Evolutionary conservation across 2,329 filamentous ascomycete genomes (phyloP).

Genomic region (Phoma herbarum): DNA sequence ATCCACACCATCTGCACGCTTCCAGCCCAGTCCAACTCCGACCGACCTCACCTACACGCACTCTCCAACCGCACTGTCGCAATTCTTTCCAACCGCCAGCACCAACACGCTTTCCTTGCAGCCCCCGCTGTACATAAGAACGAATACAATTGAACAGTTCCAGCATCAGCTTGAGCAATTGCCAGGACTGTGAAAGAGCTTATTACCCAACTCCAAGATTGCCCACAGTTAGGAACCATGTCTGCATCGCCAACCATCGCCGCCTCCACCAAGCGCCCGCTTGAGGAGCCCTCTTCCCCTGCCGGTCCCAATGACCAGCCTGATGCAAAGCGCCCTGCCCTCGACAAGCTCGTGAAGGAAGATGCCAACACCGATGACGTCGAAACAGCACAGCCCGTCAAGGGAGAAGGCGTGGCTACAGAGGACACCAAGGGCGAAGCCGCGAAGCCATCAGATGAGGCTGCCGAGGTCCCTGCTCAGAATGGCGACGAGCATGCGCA

Average conservation of each 20-base stretch:
- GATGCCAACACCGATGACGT: conserved; percentile 63
- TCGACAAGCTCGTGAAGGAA: conserved; percentile 87
- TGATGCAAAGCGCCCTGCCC: conserved; percentile 93
- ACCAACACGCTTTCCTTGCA: conserved; percentile 95
- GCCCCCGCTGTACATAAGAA: conserved; percentile 75
- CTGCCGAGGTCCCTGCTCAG: conserved; percentile 45
- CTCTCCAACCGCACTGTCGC: conserved; percentile 41
- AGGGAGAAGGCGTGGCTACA: conserved; percentile 44
- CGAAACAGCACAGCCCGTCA: conserved; percentile 46
- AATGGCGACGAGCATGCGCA: conserved; percentile 68
- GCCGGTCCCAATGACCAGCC: conserved; percentile 91
- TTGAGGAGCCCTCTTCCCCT: conserved; percentile 96
- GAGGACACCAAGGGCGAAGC: conserved; percentile 46
- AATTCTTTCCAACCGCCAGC: conserved; percentile 54
- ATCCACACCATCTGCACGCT: conserved; percentile 45
- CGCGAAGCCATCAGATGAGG: conserved; percentile 34
- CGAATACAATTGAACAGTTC: conserved; percentile 52
- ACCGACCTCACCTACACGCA: conserved; percentile 47
- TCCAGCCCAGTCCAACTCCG: conserved; percentile 45
- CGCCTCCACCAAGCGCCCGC: conserved; percentile 83
- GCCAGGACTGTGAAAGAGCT: conserved; percentile 45
- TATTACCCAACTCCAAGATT: conserved; percentile 29
- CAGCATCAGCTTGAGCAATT: conserved; percentile 41
- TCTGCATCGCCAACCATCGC: conserved; percentile 58
- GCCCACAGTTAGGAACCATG: conserved; percentile 49